Conservation (phyloP, 306 rosid genomes). For the Cicer chorassanicum region DNA sequence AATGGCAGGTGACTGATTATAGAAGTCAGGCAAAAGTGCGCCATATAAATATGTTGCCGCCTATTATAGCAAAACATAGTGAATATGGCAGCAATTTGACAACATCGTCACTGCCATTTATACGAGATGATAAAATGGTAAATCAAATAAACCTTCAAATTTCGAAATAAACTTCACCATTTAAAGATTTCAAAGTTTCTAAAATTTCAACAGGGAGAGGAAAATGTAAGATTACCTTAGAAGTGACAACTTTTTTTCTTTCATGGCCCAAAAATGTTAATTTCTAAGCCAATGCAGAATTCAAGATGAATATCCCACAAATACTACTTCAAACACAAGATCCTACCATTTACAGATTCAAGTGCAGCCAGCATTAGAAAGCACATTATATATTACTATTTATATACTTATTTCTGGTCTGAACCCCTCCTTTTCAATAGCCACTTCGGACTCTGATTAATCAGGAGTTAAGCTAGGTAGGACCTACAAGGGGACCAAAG, state of each 20-base stretch:
- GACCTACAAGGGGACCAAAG: constrained; percentile 4
- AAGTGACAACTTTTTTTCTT: background rate
- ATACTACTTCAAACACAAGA: background rate
- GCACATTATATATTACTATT: background rate
- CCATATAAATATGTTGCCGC: too few species aligned
- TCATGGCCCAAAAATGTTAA: background rate
- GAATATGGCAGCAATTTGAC: background rate
- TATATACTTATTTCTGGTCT: background rate
- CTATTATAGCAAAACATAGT: too few species aligned
- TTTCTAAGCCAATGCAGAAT: background rate
- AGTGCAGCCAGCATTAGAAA: background rate
- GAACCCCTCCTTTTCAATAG: constrained; percentile 5
- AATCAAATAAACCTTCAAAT: constrained; percentile 1
- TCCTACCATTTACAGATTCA: background rate
- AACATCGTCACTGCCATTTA: constrained; percentile 1
- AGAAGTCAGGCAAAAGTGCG: too few species aligned
- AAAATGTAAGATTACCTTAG: background rate
- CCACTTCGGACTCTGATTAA: background rate
- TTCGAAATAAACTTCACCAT: background rate
- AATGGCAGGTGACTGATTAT: too few species aligned
- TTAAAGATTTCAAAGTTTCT: background rate
- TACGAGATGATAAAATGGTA: background rate
- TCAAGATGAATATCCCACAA: background rate
- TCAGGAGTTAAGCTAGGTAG: constrained; percentile 15
- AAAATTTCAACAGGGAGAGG: background rate